Evolutionary conservation across 2,329 filamentous ascomycete species (phyloP).

Genomic region (Botrytis porri): DNA sequence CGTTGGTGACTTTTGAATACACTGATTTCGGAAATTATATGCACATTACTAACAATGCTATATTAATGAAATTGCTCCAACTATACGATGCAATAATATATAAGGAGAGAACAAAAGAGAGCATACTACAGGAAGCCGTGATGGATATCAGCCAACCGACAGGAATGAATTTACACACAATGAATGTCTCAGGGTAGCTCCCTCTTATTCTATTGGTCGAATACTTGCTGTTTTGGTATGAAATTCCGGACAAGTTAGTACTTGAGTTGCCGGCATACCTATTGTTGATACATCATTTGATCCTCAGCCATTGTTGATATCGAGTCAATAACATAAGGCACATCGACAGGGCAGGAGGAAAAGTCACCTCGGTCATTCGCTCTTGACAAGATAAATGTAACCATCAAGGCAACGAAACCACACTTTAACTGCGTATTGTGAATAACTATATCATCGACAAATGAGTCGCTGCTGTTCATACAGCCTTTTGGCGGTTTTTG

Average conservation of each 20-base stretch:
- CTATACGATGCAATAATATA: too few relatives aligned
- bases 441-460: too few relatives aligned
- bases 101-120: background rate
- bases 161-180: background rate
- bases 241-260: background rate
- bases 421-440: too few relatives aligned
- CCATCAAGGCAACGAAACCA: background rate
- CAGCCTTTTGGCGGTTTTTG: too few relatives aligned
- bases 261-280: background rate
- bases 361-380: background rate
- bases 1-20: fast-evolving
- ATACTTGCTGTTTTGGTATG: background rate
- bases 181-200: background rate
- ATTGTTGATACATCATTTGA: background rate
- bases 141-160: background rate
- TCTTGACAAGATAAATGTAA: background rate
- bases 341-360: background rate
- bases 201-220: background rate
- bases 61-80: too few relatives aligned
- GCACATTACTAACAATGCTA: background rate
- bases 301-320: background rate
- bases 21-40: background rate
- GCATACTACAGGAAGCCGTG: background rate
- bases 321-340: background rate
- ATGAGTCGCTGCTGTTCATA: too few relatives aligned